Evolutionary conservation across 2,329 filamentous ascomycete species (phyloP), one percentile per base, ranked within the genome.

Genomic region (Didymella glomerata): DNA sequence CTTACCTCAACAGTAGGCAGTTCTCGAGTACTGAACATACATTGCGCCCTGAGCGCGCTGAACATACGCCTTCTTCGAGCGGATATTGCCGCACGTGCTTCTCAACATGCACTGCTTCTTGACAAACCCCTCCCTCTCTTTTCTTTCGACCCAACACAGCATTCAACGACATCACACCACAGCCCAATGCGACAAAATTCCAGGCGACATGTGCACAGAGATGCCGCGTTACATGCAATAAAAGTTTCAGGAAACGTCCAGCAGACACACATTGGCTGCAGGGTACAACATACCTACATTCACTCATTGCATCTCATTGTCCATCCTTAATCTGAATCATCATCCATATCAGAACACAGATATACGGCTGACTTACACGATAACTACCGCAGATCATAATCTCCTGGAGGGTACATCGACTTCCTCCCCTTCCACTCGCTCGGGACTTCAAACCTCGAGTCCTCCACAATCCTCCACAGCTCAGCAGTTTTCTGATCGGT

Each of bases 31-130:
- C 50, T 54, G 46, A 48, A 59, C 41, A 54, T 50, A 54, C 40
- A 47, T 25, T 50, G 42, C 50, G 47, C 50, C 14, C 7, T 42
- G 46, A 47, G 50, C 34, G 47, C 44, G 22, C 32, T 48, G 48
- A 64, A 47, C 49, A 45, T 18, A 52, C 48, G 54, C 32, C 50
- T 28, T 42, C 36, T 36, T 42, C 54, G 30, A 49, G 42, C 25
- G 42, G 54, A 46, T 40, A 16, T 22, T 53, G 52, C 38, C 25
- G 27, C 44, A 51, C 54, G 54, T 68, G 60, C 49, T 58, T 63
- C 57, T 64, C 62, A 65, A 57, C 64, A 57, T 67, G 65, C 58
- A 63, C 55, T 18, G 48, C 59, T 36, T 58, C 42, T 20, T 61
- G 40, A 59, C 36, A 8, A 18, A n/a, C 32, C 32, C 32, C 9